Conservation (phyloP, 768 basidiomycete species). For the Mycena polygramma region DNA sequence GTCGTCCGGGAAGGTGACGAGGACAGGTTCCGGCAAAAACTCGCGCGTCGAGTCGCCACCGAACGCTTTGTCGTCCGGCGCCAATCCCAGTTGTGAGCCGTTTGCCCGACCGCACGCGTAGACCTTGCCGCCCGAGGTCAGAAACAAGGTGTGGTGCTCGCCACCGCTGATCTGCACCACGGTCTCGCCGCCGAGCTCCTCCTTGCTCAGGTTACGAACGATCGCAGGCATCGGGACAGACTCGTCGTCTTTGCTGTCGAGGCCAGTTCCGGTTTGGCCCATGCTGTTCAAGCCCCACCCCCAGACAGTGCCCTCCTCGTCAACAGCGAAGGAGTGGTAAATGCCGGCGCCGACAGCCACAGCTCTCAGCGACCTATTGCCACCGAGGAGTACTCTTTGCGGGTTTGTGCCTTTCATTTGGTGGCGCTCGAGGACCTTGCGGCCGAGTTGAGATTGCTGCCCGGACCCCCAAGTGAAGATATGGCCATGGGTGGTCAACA, state of each 20-base stretch:
- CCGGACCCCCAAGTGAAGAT: slow-evolving; percentile 94
- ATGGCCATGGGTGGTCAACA: slow-evolving; percentile 88
- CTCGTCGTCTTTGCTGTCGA: slow-evolving; percentile 56
- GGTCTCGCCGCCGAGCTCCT: slow-evolving; percentile 68
- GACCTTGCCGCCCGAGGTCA: slow-evolving; percentile 85
- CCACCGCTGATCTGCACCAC: slow-evolving; percentile 86
- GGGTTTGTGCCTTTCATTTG: slow-evolving; percentile 92
- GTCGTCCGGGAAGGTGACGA: slow-evolving; percentile 75
- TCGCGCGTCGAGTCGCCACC: slow-evolving; percentile 65
- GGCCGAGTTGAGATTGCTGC: slow-evolving; percentile 91
- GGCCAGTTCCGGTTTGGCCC: slow-evolving; percentile 84
- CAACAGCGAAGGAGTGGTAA: slow-evolving; percentile 92
- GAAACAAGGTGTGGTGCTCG: slow-evolving; percentile 91
- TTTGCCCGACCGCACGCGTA: slow-evolving; percentile 90
- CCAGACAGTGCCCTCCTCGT: slow-evolving; percentile 86
- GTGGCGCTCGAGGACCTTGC: slow-evolving; percentile 89
- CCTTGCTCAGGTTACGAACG: slow-evolving; percentile 73
- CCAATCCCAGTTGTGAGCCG: slow-evolving; percentile 84
- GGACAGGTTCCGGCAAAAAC: slow-evolving; percentile 75
- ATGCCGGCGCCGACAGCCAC: slow-evolving; percentile 84
- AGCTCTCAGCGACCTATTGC: slow-evolving; percentile 64
- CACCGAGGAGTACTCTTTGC: slow-evolving; percentile 84
- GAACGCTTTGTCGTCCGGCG: slow-evolving; percentile 76
- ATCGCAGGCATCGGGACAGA: slow-evolving; percentile 74
- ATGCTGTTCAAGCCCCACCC: slow-evolving; percentile 96